Percentiles rank a stretch among this genome's conserved stretches.
phyloP scores from a whole-genome alignment of 2,329 filamentous ascomycete genomes.

The Exserohilum rostratum region DNA sequence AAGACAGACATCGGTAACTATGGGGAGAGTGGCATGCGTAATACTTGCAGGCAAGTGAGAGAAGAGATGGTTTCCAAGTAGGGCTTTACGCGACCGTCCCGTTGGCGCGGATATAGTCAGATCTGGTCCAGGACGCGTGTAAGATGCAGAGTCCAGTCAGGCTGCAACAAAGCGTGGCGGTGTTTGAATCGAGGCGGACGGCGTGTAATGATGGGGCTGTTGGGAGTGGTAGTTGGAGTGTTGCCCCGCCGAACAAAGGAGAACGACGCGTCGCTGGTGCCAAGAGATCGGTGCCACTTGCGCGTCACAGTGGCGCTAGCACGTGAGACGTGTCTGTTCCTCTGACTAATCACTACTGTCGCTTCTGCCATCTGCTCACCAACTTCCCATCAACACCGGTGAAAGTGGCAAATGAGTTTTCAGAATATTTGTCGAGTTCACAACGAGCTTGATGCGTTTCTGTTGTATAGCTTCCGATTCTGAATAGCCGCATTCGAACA shows the following conservation, averaged over 20 bases:
- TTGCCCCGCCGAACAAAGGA: not conserved
- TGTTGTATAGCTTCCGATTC: not conserved
- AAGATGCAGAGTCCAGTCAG: conserved; percentile 22
- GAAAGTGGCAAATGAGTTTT: not conserved
- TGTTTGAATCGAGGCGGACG: conserved; percentile 9
- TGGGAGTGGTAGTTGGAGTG: conserved; percentile 21
- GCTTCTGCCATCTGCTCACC: not conserved
- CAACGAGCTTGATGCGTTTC: not conserved
- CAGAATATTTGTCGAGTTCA: not conserved
- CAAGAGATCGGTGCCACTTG: not conserved
- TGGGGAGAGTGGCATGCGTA: conserved; percentile 75
- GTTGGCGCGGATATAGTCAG: conserved; percentile 38
- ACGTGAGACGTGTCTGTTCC: conserved; percentile 1
- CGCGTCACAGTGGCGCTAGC: conserved; percentile 5
- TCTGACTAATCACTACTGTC: conserved; percentile 15
- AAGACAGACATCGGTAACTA: conserved; percentile 79
- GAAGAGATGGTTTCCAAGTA: conserved; percentile 30
- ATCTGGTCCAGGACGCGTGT: conserved; percentile 15
- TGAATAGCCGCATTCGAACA: not conserved
- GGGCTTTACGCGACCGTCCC: conserved; percentile 33
- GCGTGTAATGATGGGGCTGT: conserved; percentile 21
- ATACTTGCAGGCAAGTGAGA: conserved; percentile 43
- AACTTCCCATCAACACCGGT: not conserved
- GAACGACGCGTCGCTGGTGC: conserved; percentile 21
- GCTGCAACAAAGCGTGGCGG: conserved; percentile 4